Base-by-base conservation (phyloP, 2,329 filamentous ascomycete genomes). In the Capronia epimyces region DNA sequence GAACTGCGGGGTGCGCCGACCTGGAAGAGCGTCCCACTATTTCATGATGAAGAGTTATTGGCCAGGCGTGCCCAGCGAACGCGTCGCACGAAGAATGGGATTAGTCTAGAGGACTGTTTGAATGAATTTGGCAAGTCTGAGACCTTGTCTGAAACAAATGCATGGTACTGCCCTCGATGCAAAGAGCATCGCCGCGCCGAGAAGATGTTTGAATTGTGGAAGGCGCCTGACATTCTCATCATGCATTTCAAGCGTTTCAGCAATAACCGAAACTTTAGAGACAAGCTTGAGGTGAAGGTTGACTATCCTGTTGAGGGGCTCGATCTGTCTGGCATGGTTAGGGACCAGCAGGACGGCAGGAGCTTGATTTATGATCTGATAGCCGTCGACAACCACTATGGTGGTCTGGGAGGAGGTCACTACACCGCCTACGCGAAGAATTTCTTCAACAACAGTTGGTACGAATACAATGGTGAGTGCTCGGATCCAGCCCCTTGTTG, bases 151-250 rank as follows among this genome's bases (percentile, higher is more conserved):
- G 89, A 96, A 66, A 87, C 94, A 64, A 94, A 98, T 66, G 91
- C 89, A 53, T 98, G 93, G 93, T 97, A 94, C 66, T 98, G 93
- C 65, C 91, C 89, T 50, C 82, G 89, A 24, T 98, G 93, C 77
- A 97, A 97, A 67, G 88, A 95, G 62, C 86, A 95, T 63, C 83
- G 89, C 13, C 84, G 89, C 53, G 93, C 93, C 16, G 90, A 85
- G 71, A 98, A 98, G 75, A 96, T 93, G 64, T 89, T 98, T 46
- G 90, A 97, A 65, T 80, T 98, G 15, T 98, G 93, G 93, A 96
- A 91, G 65, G 85, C 87, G 1, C 93, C 93, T 0, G 93, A 98
- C 67, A 94, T 97, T 55, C 78, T 98, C 13, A 86, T 97, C 37
- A 86, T 96, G 55, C 93, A 98, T 65, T 77, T 98, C 43, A 98